These are phyloP conservation scores for Trichosporon coremiiforme DNA, from an alignment of 1,284 basidiomycete genomes.

Conservation along the genomic window DNA sequence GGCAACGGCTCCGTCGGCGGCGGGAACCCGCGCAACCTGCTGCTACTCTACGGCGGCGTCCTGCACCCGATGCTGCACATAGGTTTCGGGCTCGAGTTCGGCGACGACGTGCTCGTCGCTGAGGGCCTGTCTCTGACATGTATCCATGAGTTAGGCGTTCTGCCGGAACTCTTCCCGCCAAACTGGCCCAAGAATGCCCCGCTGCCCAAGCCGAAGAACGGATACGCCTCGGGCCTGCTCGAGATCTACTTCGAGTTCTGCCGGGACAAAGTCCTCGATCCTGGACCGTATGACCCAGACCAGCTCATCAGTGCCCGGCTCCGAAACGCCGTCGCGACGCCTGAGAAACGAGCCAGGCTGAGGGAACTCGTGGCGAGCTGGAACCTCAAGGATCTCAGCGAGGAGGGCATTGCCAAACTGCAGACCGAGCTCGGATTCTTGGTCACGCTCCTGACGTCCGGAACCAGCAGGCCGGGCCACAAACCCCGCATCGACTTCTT, in stretches of 20 bases:
- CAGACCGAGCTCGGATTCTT: slow-evolving; percentile 64
- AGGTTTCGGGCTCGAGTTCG: slow-evolving; percentile 68
- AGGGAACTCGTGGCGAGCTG: slow-evolving; percentile 61
- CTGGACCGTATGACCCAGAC: slow-evolving; percentile 63
- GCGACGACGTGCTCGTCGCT: slow-evolving; percentile 62
- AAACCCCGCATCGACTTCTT: slow-evolving; percentile 68
- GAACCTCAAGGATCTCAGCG: slow-evolving; percentile 57
- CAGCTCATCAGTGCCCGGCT: slow-evolving; percentile 60
- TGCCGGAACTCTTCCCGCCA: slow-evolving; percentile 61
- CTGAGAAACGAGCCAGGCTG: slow-evolving; percentile 60
- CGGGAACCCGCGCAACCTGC: slow-evolving; percentile 62
- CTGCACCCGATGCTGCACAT: slow-evolving; percentile 66
- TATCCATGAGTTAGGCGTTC: slow-evolving; percentile 98
- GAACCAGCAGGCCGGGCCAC: slow-evolving; percentile 61
- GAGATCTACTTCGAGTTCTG: slow-evolving; percentile 43
- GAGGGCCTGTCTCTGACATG: slow-evolving; percentile 78
- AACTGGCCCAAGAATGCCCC: slow-evolving; percentile 34
- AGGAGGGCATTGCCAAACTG: slow-evolving; percentile 56
- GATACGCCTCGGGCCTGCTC: slow-evolving; percentile 28
- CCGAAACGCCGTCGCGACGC: slow-evolving; percentile 51
- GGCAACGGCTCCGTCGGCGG: slow-evolving; percentile 55
- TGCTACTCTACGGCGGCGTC: slow-evolving; percentile 62
- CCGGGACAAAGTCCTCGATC: slow-evolving; percentile 52
- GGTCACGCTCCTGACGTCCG: slow-evolving; percentile 62
- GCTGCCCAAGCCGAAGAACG: slow-evolving; percentile 15